These are phyloP conservation scores for Trichoderma citrinoviride DNA, from an alignment of 2,329 filamentous ascomycete species.

Conservation along the genomic window DNA sequence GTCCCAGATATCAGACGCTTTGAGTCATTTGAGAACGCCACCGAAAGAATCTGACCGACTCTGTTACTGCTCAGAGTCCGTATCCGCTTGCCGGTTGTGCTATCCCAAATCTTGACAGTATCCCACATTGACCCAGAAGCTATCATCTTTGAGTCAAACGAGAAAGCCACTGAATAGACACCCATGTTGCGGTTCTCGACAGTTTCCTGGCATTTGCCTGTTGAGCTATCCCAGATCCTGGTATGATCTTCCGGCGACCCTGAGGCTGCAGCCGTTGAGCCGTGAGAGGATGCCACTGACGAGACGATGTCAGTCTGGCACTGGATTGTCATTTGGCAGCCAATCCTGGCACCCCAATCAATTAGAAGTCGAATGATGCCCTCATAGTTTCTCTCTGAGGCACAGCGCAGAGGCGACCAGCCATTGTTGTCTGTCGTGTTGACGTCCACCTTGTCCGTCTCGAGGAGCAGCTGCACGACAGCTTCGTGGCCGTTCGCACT, in stretches of 20 bases:
- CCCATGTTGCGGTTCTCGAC: fast-evolving
- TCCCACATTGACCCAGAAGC: not conserved
- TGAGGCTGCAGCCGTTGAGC: not conserved
- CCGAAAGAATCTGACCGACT: not conserved
- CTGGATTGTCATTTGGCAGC: not conserved
- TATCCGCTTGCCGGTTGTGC: not conserved
- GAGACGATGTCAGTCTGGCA: too few species aligned
- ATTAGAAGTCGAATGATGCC: not conserved
- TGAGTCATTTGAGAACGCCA: not conserved
- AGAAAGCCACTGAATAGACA: not conserved
- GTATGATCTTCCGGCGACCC: not conserved
- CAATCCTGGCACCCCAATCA: fast-evolving
- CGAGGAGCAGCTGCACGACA: not conserved
- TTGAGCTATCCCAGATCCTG: not conserved
- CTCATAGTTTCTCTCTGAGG: fast-evolving
- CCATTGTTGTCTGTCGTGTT: not conserved
- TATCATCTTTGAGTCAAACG: not conserved
- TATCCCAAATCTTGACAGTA: not conserved
- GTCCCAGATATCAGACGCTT: not conserved
- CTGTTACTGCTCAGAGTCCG: fast-evolving
- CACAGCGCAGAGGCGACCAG: not conserved
- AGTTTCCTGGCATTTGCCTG: not conserved
- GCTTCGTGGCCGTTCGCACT: not conserved
- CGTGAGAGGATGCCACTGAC: not conserved
- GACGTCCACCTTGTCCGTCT: not conserved